Evolutionary conservation across 2,329 filamentous ascomycete genomes (phyloP).

Genomic region (Claviceps citrina): DNA sequence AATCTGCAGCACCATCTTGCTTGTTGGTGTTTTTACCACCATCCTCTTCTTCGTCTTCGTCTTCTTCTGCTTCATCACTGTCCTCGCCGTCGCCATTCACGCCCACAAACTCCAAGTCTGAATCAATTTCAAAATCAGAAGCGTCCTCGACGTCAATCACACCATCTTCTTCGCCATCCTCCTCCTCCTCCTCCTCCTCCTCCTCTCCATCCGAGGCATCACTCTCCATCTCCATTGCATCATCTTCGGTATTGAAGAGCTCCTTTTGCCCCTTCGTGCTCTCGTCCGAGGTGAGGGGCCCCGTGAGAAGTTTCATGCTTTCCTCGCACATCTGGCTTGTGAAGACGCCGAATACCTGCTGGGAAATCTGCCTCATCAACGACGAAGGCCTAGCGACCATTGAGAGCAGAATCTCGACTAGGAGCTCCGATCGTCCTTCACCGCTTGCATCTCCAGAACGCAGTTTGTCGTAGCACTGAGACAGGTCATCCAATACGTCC

Average conservation of each 20-base stretch:
- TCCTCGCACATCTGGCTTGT: conserved; percentile 57
- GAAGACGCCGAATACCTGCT: conserved; percentile 78
- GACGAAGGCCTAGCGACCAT: conserved; percentile 76
- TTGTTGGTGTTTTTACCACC: neutral
- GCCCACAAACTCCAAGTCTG: conserved; percentile 36
- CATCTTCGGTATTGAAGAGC: conserved; percentile 59
- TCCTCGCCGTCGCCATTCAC: conserved; percentile 28
- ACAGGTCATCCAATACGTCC: conserved; percentile 67
- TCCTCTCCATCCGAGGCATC: conserved; percentile 27
- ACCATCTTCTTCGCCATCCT: conserved; percentile 17
- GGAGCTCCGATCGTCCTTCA: conserved; percentile 47
- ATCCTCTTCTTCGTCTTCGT: conserved; percentile 16
- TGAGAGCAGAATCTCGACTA: conserved; percentile 81
- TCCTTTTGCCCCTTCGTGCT: conserved; percentile 70
- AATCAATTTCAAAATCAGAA: conserved; percentile 16
- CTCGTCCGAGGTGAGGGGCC: conserved; percentile 65
- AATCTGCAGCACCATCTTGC: conserved; percentile 24
- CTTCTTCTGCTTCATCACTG: neutral
- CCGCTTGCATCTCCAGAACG: conserved; percentile 32
- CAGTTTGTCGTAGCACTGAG: conserved; percentile 55
- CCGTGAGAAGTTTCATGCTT: conserved; percentile 49
- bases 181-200: conserved; percentile 14
- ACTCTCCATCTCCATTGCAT: conserved; percentile 36
- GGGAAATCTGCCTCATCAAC: conserved; percentile 70
- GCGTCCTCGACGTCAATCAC: conserved; percentile 5